phyloP scores from a whole-genome alignment of 495 filamentous ascomycete species.

The Friedmanniomyces simplex region DNA sequence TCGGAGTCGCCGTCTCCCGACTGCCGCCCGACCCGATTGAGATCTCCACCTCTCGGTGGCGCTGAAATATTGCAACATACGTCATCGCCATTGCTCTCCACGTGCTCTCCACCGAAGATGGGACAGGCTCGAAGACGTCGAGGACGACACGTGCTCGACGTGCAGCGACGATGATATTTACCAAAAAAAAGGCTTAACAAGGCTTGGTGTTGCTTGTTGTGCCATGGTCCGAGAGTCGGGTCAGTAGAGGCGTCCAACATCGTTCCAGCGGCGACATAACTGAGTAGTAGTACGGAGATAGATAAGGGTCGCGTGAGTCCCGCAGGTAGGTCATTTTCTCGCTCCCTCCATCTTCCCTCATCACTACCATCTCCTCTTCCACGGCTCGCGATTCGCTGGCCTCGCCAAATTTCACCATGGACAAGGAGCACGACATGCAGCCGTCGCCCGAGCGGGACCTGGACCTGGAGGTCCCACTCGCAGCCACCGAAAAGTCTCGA shows the following conservation, averaged over 20 bases:
- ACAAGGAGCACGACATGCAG: background rate
- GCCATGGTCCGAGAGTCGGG: background rate
- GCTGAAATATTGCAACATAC: too few relatives aligned
- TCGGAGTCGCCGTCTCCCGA: too few relatives aligned
- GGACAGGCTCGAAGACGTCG: background rate
- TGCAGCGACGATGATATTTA: background rate
- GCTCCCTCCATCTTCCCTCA: background rate
- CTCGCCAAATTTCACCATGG: background rate
- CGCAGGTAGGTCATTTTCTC: background rate
- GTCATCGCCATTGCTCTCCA: background rate
- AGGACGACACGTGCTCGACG: background rate
- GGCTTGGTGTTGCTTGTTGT: background rate
- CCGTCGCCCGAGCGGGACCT: background rate
- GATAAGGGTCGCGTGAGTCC: background rate
- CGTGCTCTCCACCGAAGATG: background rate
- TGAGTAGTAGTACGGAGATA: too few relatives aligned
- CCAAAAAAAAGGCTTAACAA: background rate
- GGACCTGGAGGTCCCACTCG: too few relatives aligned
- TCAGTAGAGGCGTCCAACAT: background rate
- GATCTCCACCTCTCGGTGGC: too few relatives aligned
- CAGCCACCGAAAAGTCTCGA: slow-evolving; percentile 34
- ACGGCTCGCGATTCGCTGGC: background rate
- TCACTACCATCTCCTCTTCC: background rate
- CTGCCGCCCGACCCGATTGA: too few relatives aligned
- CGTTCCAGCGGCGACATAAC: background rate